Conservation (phyloP, 75 land plant species). For the Cunninghamia lanceolata region DNA sequence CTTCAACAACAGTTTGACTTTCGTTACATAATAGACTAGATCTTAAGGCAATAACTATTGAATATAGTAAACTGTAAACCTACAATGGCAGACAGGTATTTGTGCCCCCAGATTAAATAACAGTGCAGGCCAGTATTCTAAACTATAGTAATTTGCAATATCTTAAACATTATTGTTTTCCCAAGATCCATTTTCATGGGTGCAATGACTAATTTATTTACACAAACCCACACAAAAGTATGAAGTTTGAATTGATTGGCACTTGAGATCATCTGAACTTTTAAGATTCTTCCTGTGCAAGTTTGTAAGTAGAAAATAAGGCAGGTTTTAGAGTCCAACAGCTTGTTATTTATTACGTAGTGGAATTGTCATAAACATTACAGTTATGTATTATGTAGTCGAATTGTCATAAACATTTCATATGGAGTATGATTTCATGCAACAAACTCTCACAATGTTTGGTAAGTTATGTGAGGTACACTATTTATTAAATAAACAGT, state of each 20-base stretch:
- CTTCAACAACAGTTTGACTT: too few relatives aligned
- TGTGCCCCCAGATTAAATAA: background rate
- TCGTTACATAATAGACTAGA: too few relatives aligned
- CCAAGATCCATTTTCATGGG: background rate
- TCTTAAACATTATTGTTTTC: background rate
- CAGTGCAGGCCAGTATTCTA: background rate
- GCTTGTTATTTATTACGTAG: background rate
- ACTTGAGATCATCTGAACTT: background rate
- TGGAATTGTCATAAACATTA: background rate
- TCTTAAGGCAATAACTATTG: background rate
- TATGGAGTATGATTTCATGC: background rate
- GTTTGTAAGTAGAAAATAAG: background rate
- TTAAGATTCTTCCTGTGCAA: background rate
- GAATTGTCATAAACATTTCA: background rate
- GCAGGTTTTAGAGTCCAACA: background rate
- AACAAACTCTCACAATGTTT: background rate
- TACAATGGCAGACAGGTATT: background rate
- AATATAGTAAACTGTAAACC: background rate
- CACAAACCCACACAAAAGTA: background rate
- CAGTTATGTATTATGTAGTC: background rate
- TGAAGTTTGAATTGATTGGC: background rate
- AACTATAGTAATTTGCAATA: background rate
- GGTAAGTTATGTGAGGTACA: background rate
- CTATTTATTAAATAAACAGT: background rate
- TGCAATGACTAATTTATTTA: background rate